phyloP scores from a whole-genome alignment of 441 rosid species.

The Sinapis alba region DNA sequence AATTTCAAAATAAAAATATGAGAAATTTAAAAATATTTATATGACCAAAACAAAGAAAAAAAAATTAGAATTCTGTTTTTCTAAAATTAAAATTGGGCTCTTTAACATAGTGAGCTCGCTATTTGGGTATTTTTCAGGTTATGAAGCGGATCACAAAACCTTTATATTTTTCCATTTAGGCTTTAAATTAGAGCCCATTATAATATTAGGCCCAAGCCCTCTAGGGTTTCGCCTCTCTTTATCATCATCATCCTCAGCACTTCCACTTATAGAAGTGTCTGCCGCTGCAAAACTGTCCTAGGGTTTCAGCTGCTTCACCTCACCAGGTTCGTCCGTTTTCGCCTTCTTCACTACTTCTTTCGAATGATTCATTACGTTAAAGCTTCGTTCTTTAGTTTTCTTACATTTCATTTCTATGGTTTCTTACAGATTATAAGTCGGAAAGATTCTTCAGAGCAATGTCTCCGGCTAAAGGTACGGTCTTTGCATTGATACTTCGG shows the following conservation, averaged over 20 bases:
- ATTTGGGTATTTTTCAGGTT: no score
- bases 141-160: not conserved
- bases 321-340: conserved; percentile 21
- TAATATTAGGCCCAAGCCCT: not conserved
- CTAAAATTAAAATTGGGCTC: not conserved
- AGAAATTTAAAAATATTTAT: not conserved
- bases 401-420: not conserved
- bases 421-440: conserved; percentile 22
- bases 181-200: not conserved
- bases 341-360: not conserved
- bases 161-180: not conserved
- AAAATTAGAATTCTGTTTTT: not conserved
- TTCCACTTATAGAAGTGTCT: not conserved
- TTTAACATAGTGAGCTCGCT: not conserved
- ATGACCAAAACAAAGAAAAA: no score
- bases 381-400: not conserved
- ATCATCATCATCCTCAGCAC: not conserved
- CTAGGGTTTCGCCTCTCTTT: not conserved
- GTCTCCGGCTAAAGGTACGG: conserved; percentile 42
- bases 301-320: not conserved
- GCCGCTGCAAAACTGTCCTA: not conserved
- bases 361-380: not conserved
- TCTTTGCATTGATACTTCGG: not conserved
- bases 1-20: not conserved
- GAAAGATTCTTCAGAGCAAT: conserved; percentile 24